These are phyloP conservation scores for Hypoxylon sp. DNA, from an alignment of 2,329 filamentous ascomycete species.

Conservation along the genomic window DNA sequence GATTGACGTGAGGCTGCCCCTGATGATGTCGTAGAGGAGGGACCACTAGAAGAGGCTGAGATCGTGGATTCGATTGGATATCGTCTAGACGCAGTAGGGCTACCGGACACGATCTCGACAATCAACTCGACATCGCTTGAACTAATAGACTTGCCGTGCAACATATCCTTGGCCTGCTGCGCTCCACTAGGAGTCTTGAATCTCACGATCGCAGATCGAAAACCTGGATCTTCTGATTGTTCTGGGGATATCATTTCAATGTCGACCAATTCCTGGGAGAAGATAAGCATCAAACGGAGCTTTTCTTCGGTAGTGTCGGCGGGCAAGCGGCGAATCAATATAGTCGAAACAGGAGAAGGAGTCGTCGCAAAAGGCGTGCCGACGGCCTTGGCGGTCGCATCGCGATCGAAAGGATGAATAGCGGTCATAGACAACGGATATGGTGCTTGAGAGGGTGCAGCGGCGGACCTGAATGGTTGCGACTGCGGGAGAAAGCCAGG, in stretches of 20 bases:
- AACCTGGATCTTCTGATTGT: conserved; percentile 65
- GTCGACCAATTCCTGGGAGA: conserved; percentile 69
- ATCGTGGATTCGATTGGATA: conserved; percentile 66
- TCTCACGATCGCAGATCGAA: conserved; percentile 66
- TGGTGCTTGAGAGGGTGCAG: conserved; percentile 53
- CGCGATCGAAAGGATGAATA: conserved; percentile 59
- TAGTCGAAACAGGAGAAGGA: conserved; percentile 57
- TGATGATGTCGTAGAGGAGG: conserved; percentile 62
- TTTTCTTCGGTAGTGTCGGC: conserved; percentile 68
- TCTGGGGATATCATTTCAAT: conserved; percentile 67
- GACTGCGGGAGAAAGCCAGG: conserved; percentile 60
- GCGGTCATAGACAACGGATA: conserved; percentile 56
- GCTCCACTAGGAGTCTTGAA: conserved; percentile 70
- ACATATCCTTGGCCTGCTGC: conserved; percentile 69
- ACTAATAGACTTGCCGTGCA: conserved; percentile 69
- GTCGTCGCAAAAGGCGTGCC: conserved; percentile 59
- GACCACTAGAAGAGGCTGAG: conserved; percentile 60
- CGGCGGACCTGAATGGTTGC: conserved; percentile 58
- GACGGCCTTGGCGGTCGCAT: conserved; percentile 58
- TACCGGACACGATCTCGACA: conserved; percentile 70
- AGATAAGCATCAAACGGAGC: conserved; percentile 71
- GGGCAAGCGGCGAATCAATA: conserved; percentile 70
- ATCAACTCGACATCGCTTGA: conserved; percentile 70
- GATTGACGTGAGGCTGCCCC: conserved; percentile 66
- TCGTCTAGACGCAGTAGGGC: conserved; percentile 60